Evolutionary conservation across 1,284 basidiomycete genomes (phyloP), one percentile per base, ranked within the genome.

Genomic region (Vanrija sp.): DNA sequence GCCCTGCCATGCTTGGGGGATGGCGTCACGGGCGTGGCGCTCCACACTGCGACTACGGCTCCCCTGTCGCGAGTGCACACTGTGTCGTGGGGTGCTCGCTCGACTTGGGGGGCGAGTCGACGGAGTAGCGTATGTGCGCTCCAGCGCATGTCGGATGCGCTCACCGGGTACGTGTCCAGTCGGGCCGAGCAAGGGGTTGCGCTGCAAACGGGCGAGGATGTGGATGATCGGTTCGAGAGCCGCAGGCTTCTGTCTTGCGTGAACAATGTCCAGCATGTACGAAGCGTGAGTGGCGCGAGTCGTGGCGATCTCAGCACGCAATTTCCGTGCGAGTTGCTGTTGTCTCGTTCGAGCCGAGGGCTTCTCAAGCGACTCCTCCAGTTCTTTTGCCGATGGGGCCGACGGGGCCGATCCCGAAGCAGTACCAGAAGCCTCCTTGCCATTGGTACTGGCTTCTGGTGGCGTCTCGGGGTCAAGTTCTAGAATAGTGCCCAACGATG

Each of bases 81-180:
- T 31, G 31, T 31, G 31, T 31, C 31, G 8, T 12, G 31, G 38
- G 12, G 31, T 31, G 31, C 31, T 31, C 10, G 31, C 31, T 31
- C 27, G 27, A 18, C 51, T 54, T 5, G 47, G 23, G 16, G 19
- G 31, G 2, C 44, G 37, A 3, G 44, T 44, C 3, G 27, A 43
- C 8, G 59, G 59, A 1, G 54, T 52, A 0, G 50, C 64, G 16
- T 54, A 54, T 2, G 62, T 59, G 25, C 63, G 62, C 16, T 66
- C 57, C 16, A 75, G 49, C 1, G 72, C 72, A 0, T 59, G 59
- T 27, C 65, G 60, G 38, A 75, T 73, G 8, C 72, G 56, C 43
- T 72, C 69, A 1, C 72, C 72, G 0, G 72, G 71, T 0, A 68
- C 63, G 49, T 73, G 70, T 38, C 65, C 68, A 0, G 65, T 64